phyloP scores from a whole-genome alignment of 2,329 filamentous ascomycete genomes.

The Capronia epimyces region DNA sequence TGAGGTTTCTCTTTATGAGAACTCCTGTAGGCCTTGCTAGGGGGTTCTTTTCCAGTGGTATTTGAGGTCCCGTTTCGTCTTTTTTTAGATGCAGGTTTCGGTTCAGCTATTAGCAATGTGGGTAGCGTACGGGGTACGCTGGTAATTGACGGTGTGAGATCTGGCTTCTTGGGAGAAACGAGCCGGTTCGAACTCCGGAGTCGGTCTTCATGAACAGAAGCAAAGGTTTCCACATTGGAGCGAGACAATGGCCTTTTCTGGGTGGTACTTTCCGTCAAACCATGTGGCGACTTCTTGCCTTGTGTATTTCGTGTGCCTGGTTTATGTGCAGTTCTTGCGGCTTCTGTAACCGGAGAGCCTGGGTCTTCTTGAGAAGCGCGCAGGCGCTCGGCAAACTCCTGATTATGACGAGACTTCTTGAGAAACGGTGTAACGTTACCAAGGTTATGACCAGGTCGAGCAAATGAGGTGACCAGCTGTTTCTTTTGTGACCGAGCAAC shows the following conservation, averaged over 20 bases:
- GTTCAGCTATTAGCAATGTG: background rate
- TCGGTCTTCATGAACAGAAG: background rate
- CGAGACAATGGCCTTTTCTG: background rate
- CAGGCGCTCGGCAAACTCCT: conserved; percentile 1
- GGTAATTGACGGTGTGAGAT: background rate
- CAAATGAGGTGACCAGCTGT: background rate
- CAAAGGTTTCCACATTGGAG: background rate
- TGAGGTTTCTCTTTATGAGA: background rate
- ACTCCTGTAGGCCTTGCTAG: background rate
- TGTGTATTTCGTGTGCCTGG: background rate
- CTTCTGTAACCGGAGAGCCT: background rate
- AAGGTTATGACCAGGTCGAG: background rate
- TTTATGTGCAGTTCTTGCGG: background rate
- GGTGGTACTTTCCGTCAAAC: background rate
- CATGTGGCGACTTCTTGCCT: background rate
- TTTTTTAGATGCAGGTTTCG: background rate
- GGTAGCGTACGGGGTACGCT: background rate
- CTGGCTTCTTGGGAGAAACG: background rate
- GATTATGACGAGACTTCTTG: background rate
- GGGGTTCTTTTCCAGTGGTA: background rate
- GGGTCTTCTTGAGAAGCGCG: conserved; percentile 5
- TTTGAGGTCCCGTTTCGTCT: background rate
- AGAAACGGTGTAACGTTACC: background rate
- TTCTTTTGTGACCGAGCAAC: background rate
- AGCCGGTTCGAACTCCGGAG: background rate